Conservation (phyloP, 2,329 filamentous ascomycete genomes). For the Lachnellula subtilissima region DNA sequence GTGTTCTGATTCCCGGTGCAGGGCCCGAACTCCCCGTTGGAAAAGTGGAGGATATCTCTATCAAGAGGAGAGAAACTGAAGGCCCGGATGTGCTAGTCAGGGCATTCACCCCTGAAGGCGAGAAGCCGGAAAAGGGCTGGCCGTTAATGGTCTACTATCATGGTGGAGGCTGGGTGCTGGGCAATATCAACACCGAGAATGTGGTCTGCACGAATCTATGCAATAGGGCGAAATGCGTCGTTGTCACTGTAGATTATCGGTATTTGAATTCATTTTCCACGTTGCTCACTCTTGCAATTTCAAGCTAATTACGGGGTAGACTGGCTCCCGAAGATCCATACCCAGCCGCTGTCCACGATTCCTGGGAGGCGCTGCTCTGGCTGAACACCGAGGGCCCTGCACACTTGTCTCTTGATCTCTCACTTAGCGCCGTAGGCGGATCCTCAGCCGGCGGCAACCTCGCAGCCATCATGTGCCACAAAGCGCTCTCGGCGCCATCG, state of each 20-base stretch:
- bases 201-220: slow-evolving; percentile 51
- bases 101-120: slow-evolving; percentile 45
- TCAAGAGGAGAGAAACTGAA: slow-evolving; percentile 34
- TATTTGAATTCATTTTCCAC: slow-evolving; percentile 22
- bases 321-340: slow-evolving; percentile 53
- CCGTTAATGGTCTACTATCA: slow-evolving; percentile 53
- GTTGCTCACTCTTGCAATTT: background rate
- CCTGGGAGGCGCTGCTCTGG: slow-evolving; percentile 52
- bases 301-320: slow-evolving; percentile 27
- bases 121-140: slow-evolving; percentile 44
- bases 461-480: slow-evolving; percentile 49
- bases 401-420: slow-evolving; percentile 37
- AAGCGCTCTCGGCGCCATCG: slow-evolving; percentile 28
- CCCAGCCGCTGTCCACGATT: slow-evolving; percentile 52
- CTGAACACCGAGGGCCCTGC: slow-evolving; percentile 18
- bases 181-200: slow-evolving; percentile 54
- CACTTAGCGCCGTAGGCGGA: slow-evolving; percentile 43
- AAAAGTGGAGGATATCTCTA: slow-evolving; percentile 18
- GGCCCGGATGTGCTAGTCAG: slow-evolving; percentile 45
- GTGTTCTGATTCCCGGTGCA: slow-evolving; percentile 47
- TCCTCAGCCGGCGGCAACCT: slow-evolving; percentile 50
- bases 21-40: slow-evolving; percentile 44
- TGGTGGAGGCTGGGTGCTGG: slow-evolving; percentile 55
- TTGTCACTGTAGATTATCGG: slow-evolving; percentile 53
- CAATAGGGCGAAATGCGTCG: slow-evolving; percentile 44